Evolutionary conservation across 2,329 filamentous ascomycete genomes (phyloP).

Genomic region (Pseudogymnoascus sp.): DNA sequence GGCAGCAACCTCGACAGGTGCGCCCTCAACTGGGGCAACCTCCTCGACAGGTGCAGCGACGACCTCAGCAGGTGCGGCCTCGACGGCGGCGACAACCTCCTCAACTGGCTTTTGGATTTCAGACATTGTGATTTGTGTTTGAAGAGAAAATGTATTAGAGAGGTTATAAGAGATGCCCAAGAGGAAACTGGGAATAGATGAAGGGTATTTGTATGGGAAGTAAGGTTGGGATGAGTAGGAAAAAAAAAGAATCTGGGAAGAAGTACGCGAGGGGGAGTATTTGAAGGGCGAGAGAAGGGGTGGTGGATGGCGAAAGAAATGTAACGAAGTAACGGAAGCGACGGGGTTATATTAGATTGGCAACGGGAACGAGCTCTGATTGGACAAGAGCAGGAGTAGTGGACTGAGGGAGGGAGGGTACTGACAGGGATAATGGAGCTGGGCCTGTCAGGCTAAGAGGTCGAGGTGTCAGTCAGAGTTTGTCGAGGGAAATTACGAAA

Average conservation of each 20-base stretch:
- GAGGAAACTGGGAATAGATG: not conserved
- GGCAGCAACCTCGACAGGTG: conserved; percentile 28
- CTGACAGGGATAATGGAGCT: conserved; percentile 6
- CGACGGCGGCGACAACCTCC: conserved; percentile 28
- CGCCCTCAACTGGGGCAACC: conserved; percentile 29
- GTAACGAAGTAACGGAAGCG: conserved; percentile 5
- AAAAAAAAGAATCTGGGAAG: not conserved
- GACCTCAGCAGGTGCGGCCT: conserved; percentile 21
- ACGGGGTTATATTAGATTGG: conserved; percentile 7
- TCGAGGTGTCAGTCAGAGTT: conserved; percentile 3
- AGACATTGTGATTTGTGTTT: conserved; percentile 34
- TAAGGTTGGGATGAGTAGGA: conserved; percentile 7
- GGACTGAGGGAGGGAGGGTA: not conserved
- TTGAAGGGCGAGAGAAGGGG: conserved; percentile 4
- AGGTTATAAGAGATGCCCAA: conserved; percentile 12
- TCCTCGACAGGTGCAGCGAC: conserved; percentile 29
- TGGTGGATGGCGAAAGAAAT: conserved; percentile 7
- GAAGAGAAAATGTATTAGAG: conserved; percentile 10
- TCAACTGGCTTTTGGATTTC: conserved; percentile 60
- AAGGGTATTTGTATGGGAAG: conserved; percentile 1
- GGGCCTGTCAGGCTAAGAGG: conserved; percentile 7
- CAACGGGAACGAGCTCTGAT: not conserved
- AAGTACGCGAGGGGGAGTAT: conserved; percentile 4
- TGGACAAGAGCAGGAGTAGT: conserved; percentile 1
- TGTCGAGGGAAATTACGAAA: conserved; percentile 1